Percentiles rank a stretch among this genome's conserved stretches.
Conservation (phyloP, 139 green algal species). For the Micractinium sp. region DNA sequence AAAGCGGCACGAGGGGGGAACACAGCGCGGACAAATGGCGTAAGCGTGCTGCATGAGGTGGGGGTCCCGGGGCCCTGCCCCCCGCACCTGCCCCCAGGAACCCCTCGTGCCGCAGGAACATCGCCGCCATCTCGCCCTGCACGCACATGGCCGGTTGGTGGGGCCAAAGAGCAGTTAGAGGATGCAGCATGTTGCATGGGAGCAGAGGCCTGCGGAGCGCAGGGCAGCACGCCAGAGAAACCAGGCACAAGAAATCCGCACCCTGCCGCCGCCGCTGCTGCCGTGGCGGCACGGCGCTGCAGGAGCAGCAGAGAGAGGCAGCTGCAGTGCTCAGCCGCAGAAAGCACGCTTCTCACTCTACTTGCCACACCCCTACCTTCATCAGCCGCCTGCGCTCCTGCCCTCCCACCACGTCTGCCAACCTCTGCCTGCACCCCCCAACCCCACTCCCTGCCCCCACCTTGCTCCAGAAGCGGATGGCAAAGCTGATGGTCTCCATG, state of each 20-base stretch:
- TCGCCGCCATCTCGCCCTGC: slow-evolving; percentile 93
- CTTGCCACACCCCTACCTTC: too few species aligned
- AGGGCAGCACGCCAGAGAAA: background rate
- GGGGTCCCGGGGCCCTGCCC: too few species aligned
- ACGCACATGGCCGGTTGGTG: background rate
- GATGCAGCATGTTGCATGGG: background rate
- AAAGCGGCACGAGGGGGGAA: too few species aligned
- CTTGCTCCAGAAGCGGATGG: slow-evolving; percentile 98
- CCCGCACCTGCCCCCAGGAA: slow-evolving; percentile 85
- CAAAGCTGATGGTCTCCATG: slow-evolving; percentile 99
- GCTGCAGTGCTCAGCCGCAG: too few species aligned
- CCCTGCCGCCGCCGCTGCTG: background rate
- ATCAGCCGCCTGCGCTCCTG: too few species aligned
- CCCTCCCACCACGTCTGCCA: background rate
- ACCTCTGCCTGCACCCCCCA: background rate
- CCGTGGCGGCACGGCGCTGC: too few species aligned
- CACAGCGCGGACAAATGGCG: too few species aligned
- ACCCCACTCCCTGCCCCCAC: background rate
- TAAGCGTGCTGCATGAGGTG: too few species aligned
- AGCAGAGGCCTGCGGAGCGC: background rate
- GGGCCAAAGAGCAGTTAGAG: background rate
- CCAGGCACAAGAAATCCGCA: background rate
- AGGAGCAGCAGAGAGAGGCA: too few species aligned
- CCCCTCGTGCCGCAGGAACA: slow-evolving; percentile 97
- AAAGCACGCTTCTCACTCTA: too few species aligned